Base-by-base conservation (phyloP, 352 stramenopile genomes). In the Pythium phragmitis region DNA sequence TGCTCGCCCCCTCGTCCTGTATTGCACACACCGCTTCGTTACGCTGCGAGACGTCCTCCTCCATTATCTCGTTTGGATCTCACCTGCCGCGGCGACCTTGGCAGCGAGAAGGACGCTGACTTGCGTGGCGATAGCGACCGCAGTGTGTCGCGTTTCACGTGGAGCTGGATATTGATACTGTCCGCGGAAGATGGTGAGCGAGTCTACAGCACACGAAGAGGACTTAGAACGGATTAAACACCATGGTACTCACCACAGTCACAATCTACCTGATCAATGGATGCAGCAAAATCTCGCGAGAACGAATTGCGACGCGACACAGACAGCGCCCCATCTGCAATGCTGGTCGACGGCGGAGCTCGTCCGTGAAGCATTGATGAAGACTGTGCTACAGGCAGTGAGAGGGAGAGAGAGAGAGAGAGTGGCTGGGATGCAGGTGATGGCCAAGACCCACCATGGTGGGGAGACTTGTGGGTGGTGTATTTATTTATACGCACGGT, bases 281-380 rank as follows among this genome's bases (percentile, higher is more conserved):
- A 55, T 12, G 60, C 61, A 1, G 67, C 62, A 14, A 45, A 41
- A 4, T 70, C 70, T n/a, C 67, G 50, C 2, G 70, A 75, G 54
- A 80, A 80, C 46, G 70, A 80, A 42, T 74, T 77, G 23, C 73
- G 65, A 3, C 73, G 67, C 19, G 58, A 52, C 8, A 74, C 43
- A n/a, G 28, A 47, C 16, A 48, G 67, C 23, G 63, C 42, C 1
- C 16, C 53, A 19, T 46, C 17, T 19, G 37, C 37, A 42, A 17
- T 12, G n/a, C 39, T 63, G 8, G 48, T 23, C 8, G 53, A 36
- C 55, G 65, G 43, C 8, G 60, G 39, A 2, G 45, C 33, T 19
- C 51, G 51, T 13, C 52, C 60, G 33, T 49, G 60, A 4, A 67
- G 60, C 60, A 67, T 67, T 21, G 26, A 30, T 30, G 26, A 30